phyloP scores from a whole-genome alignment of 1,284 basidiomycete genomes.

The Tilletia caries region DNA sequence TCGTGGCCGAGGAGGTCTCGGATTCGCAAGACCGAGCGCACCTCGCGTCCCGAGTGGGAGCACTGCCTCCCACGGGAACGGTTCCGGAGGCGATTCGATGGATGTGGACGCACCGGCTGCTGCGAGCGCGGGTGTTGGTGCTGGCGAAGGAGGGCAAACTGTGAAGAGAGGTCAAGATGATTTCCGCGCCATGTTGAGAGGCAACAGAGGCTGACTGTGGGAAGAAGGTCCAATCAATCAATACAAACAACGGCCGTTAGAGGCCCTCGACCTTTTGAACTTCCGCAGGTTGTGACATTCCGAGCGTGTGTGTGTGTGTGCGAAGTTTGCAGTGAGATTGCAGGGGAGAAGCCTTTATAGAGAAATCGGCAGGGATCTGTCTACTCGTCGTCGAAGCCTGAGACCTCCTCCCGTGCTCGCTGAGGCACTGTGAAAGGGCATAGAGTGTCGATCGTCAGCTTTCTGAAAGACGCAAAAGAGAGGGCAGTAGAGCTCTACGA shows the following conservation, averaged over 20 bases:
- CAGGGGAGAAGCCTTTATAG: too few species aligned
- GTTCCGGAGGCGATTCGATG: conserved; percentile 11
- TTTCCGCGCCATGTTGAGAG: not conserved
- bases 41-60: not conserved
- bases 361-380: too few species aligned
- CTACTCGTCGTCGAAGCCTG: conserved; percentile 44
- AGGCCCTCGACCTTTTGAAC: too few species aligned
- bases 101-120: conserved; percentile 40
- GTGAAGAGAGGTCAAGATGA: conserved; percentile 1
- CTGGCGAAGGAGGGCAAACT: not conserved
- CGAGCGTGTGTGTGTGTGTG: too few species aligned
- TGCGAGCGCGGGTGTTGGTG: conserved; percentile 50
- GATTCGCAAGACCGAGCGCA: conserved; percentile 4
- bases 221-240: too few species aligned
- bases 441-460: too few species aligned
- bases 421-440: conserved; percentile 35
- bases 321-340: too few species aligned
- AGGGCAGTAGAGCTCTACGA: not conserved
- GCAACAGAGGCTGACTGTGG: not conserved
- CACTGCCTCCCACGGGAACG: too few species aligned
- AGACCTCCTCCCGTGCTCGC: conserved; percentile 36
- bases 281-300: too few species aligned
- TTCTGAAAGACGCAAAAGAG: not conserved
- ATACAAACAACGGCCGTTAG: too few species aligned
- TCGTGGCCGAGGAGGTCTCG: not conserved